Conservation (phyloP, 2,329 filamentous ascomycete genomes). For the Coniochaeta sp. region DNA sequence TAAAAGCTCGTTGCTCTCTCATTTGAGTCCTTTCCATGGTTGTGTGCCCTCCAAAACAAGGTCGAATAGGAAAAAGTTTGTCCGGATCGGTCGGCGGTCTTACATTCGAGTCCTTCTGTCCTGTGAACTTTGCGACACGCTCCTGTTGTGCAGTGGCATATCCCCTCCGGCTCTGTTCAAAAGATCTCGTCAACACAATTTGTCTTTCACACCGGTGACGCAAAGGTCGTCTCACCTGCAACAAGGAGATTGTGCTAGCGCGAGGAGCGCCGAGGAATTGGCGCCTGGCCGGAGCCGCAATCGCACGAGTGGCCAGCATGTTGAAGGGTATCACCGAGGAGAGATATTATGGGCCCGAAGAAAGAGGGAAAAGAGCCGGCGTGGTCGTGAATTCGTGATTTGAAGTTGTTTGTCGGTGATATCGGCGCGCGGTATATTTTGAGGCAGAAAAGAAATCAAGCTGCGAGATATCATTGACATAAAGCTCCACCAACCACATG, state of each 20-base stretch:
- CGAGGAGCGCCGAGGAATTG: slow-evolving; percentile 69
- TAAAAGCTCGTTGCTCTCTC: slow-evolving; percentile 2
- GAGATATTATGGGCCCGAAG: neutral
- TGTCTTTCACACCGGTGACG: neutral
- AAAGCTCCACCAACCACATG: neutral
- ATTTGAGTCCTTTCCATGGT: slow-evolving; percentile 15
- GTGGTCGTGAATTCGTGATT: neutral
- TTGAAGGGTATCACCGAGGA: slow-evolving; percentile 3
- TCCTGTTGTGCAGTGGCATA: slow-evolving; percentile 59
- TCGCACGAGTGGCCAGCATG: slow-evolving; percentile 78
- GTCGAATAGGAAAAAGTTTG: neutral
- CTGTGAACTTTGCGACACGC: slow-evolving; percentile 87
- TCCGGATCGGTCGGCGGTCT: slow-evolving; percentile 24
- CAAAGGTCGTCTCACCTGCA: slow-evolving; percentile 44
- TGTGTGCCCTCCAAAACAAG: neutral
- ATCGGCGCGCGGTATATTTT: slow-evolving; percentile 2
- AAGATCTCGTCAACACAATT: neutral
- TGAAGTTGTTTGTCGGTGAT: slow-evolving; percentile 1
- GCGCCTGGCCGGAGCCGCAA: slow-evolving; percentile 66
- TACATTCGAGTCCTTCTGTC: slow-evolving; percentile 82
- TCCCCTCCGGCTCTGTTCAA: slow-evolving; percentile 37
- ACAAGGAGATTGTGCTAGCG: slow-evolving; percentile 37
- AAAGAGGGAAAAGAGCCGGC: neutral
- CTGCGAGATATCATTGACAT: slow-evolving; percentile 1
- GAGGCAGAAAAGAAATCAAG: slow-evolving; percentile 3